A percentile compares a stretch with the other conserved stretches of the same genome.
These are phyloP conservation scores for Daldinia bambusicola DNA, from an alignment of 495 filamentous ascomycete genomes.

Conservation along the genomic window DNA sequence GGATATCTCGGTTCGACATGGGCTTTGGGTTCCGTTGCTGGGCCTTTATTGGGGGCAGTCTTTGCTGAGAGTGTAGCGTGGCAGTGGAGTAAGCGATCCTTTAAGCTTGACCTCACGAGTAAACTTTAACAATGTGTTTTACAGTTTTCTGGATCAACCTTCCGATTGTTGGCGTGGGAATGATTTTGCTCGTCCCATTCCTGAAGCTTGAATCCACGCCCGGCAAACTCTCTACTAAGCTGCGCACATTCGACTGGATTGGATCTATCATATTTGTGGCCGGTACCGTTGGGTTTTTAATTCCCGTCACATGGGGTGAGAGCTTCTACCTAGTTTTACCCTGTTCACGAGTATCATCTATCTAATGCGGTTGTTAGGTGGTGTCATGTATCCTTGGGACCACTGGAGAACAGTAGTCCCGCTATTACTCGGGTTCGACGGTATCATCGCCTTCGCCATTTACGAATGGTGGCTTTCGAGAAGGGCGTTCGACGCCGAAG, in stretches of 20 bases:
- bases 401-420: conserved; percentile 14
- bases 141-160: conserved; percentile 15
- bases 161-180: conserved; percentile 10
- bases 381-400: conserved; percentile 17
- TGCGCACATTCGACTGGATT: conserved; percentile 12
- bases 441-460: conserved; percentile 6
- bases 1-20: conserved; percentile 19
- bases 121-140: not conserved
- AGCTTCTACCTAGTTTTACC: not conserved
- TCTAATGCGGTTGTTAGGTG: conserved; percentile 4
- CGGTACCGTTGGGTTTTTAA: conserved; percentile 3
- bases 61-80: conserved; percentile 9
- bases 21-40: conserved; percentile 12
- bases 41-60: conserved; percentile 3
- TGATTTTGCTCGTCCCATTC: conserved; percentile 2
- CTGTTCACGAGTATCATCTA: not conserved
- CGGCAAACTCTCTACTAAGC: not conserved
- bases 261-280: conserved; percentile 8
- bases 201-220: conserved; percentile 7
- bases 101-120: not conserved
- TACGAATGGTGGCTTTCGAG: conserved; percentile 16
- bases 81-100: conserved; percentile 9
- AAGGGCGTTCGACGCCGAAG: conserved; percentile 7
- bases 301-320: conserved; percentile 11
- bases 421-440: conserved; percentile 10